phyloP scores from a whole-genome alignment of 139 green algal genomes.

The Coelastrella sp. region DNA sequence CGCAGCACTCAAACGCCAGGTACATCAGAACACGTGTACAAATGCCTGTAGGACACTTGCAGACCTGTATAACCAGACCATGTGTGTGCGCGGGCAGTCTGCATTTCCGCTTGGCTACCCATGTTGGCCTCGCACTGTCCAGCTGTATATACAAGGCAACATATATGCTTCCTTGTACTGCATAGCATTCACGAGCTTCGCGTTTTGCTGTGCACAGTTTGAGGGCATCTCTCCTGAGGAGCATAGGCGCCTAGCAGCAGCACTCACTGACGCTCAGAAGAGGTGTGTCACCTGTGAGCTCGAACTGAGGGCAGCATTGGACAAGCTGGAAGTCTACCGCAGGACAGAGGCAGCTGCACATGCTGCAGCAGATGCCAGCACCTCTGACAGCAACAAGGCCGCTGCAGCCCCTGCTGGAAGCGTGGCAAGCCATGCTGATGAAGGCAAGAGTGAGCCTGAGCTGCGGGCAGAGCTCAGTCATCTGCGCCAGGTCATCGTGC shows the following conservation, averaged over 20 bases:
- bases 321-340: slow-evolving; percentile 63
- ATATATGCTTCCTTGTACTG: background rate
- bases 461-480: slow-evolving; percentile 62
- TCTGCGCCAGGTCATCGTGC: slow-evolving; percentile 61
- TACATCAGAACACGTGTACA: background rate
- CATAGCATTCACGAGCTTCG: background rate
- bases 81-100: too few relatives aligned
- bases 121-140: too few relatives aligned
- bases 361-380: background rate
- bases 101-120: too few relatives aligned
- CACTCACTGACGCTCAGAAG: slow-evolving; percentile 49
- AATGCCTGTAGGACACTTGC: background rate
- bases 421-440: slow-evolving; percentile 36
- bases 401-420: background rate
- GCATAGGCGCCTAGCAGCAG: slow-evolving; percentile 56
- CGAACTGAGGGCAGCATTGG: slow-evolving; percentile 56
- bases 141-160: background rate
- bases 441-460: slow-evolving; percentile 62
- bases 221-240: slow-evolving; percentile 66
- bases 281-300: slow-evolving; percentile 52
- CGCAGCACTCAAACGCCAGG: slow-evolving; percentile 47
- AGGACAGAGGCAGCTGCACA: slow-evolving; percentile 31
- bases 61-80: background rate
- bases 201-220: slow-evolving; percentile 42
- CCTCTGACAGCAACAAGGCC: slow-evolving; percentile 1